These are phyloP conservation scores for Lanmaoa rubissima DNA, from an alignment of 768 basidiomycete species.

Conservation along the genomic window DNA sequence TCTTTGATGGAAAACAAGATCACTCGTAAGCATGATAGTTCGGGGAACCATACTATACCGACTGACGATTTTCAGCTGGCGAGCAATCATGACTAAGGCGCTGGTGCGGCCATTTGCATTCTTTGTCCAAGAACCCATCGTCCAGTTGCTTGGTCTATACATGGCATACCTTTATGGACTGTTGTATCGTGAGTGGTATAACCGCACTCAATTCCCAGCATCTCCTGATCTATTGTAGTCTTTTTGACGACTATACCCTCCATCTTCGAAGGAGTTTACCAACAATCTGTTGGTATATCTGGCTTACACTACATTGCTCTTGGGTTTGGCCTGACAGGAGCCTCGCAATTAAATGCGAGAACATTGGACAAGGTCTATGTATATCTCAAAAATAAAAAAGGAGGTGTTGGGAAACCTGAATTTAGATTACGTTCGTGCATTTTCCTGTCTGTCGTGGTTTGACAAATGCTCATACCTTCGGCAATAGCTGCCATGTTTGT, in stretches of 20 bases:
- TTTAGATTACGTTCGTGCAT: slow-evolving; percentile 44
- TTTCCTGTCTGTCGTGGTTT: background rate
- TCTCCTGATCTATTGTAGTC: slow-evolving; percentile 39
- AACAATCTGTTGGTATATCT: slow-evolving; percentile 52
- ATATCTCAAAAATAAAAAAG: slow-evolving; percentile 48
- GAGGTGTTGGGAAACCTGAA: slow-evolving; percentile 55
- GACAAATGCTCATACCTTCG: slow-evolving; percentile 2
- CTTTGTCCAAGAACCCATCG: slow-evolving; percentile 59
- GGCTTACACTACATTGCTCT: slow-evolving; percentile 73
- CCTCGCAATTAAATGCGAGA: slow-evolving; percentile 54
- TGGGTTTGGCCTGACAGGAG: slow-evolving; percentile 55
- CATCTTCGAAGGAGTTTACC: slow-evolving; percentile 57
- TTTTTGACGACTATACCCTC: slow-evolving; percentile 63
- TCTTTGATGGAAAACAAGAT: slow-evolving; percentile 42
- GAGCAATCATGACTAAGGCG: slow-evolving; percentile 47
- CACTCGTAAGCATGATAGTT: slow-evolving; percentile 40
- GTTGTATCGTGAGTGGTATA: slow-evolving; percentile 47
- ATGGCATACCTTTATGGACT: slow-evolving; percentile 69
- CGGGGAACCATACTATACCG: background rate
- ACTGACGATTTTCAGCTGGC: slow-evolving; percentile 41
- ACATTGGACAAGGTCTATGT: slow-evolving; percentile 55
- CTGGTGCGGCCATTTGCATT: slow-evolving; percentile 68
- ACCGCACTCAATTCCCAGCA: background rate
- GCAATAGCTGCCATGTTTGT: slow-evolving; percentile 54
- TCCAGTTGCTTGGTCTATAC: slow-evolving; percentile 65